Evolutionary conservation across 2,329 filamentous ascomycete species (phyloP), one percentile per base, ranked within the genome.

Genomic region (Cadophora luteo-olivacea): DNA sequence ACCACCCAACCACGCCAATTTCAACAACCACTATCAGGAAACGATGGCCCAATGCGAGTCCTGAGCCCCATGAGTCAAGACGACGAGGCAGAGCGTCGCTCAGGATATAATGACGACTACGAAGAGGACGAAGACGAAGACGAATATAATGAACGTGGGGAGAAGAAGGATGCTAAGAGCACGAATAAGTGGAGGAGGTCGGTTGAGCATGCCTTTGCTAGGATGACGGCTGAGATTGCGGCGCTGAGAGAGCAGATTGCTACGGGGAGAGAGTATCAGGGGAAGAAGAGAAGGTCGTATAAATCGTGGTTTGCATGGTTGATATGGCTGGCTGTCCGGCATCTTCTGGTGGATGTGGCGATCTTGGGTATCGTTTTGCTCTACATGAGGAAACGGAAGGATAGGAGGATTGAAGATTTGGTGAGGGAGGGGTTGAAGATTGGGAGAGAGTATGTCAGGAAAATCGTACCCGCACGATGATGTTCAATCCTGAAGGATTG

Each of bases 181-280:
- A 82, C 81, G 22, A 83, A 82, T 69, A 89, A 88, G 75, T 97
- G 94, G 93, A 90, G 92, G 63, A 89, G 87, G 69, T 90, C 92
- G 74, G 91, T 98, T 70, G 95, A 98, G 81, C 87, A 90, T 54
- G 92, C 93, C 25, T 85, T 98, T 67, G 92, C 95, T 66, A 92
- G 94, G 74, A 89, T 98, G 81, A 97, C 94, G 5, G 92, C 94
- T 19, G 96, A 99, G 80, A 89, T 99, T 38, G 94, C 96, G 0
- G 96, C 96, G 0, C 81, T 98, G 70, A 87, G 96, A 45, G 96
- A 99, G 80, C 94, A 98, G 78, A 91, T 98, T 73, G 91, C 93
- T 65, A 87, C 89, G 0, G 89, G 92, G 0, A 85, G 92, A 14
- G 87, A 95, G 72, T 91, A 91, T 81, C 87, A 87, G 70, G 86